Conservation (phyloP, 306 rosid species). For the Prunus armeniaca region DNA sequence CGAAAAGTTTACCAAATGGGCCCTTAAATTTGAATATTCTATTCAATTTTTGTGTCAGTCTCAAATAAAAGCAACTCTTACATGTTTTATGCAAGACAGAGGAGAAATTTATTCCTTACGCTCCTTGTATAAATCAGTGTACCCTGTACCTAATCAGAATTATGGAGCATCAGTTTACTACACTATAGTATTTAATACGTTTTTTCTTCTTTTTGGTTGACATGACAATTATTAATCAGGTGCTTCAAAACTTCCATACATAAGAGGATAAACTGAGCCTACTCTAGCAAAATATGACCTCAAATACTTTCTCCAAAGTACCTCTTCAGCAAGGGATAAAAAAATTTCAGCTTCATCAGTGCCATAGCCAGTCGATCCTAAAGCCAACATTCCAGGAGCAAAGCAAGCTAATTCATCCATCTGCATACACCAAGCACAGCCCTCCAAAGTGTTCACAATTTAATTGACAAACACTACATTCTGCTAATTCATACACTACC, state of each 20-base stretch:
- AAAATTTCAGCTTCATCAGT: slow-evolving; percentile 41
- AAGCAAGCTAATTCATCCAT: slow-evolving; percentile 82
- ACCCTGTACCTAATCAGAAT: background rate
- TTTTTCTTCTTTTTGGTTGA: background rate
- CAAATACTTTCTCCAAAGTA: slow-evolving; percentile 25
- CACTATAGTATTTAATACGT: background rate
- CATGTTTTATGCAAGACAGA: background rate
- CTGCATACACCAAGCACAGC: slow-evolving; percentile 31
- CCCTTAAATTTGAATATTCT: background rate
- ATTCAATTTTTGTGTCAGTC: background rate
- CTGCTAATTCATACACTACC: slow-evolving; percentile 33
- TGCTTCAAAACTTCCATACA: background rate
- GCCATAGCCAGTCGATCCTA: slow-evolving; percentile 51
- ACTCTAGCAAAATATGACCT: background rate
- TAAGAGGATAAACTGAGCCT: background rate
- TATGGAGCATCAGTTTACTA: background rate
- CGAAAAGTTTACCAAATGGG: no score
- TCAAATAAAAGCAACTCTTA: background rate
- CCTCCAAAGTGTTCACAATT: slow-evolving; percentile 9
- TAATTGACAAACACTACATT: slow-evolving; percentile 4
- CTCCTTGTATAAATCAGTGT: background rate
- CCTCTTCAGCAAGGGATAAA: slow-evolving; percentile 65
- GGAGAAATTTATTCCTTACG: background rate
- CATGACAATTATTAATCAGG: background rate
- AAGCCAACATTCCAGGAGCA: slow-evolving; percentile 68